These are phyloP conservation scores for Phytopythium montanum DNA, from an alignment of 352 stramenopile genomes.

Conservation along the genomic window DNA sequence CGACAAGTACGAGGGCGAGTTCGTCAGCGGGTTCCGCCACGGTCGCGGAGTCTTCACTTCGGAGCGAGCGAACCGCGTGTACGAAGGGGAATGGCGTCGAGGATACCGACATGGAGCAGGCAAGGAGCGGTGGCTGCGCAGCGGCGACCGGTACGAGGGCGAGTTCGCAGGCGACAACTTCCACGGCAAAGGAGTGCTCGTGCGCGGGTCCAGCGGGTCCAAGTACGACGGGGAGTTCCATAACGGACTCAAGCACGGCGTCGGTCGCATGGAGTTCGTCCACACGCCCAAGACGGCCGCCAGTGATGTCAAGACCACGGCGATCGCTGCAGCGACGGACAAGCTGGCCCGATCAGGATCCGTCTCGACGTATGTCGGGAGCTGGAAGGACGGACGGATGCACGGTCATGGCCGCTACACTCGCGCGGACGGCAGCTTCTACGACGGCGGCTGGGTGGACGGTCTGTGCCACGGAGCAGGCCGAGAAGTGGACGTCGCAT, in stretches of 20 bases:
- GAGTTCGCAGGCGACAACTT: slow-evolving; percentile 53
- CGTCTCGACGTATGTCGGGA: slow-evolving; percentile 41
- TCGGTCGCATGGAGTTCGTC: slow-evolving; percentile 60
- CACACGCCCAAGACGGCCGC: slow-evolving; percentile 1
- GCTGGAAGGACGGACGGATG: slow-evolving; percentile 65
- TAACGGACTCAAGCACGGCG: slow-evolving; percentile 44
- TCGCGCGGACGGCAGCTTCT: slow-evolving; percentile 51
- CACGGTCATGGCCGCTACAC: slow-evolving; percentile 68
- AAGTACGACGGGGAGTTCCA: slow-evolving; percentile 67
- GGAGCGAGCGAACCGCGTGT: slow-evolving; percentile 39
- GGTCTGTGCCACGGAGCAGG: slow-evolving; percentile 52
- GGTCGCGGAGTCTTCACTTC: slow-evolving; percentile 53
- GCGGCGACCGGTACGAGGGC: slow-evolving; percentile 59
- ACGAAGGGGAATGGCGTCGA: slow-evolving; percentile 58
- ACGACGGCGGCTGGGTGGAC: slow-evolving; percentile 61
- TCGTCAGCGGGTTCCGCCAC: slow-evolving; percentile 52
- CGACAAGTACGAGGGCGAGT: slow-evolving; percentile 66
- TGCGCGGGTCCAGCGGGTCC: slow-evolving; percentile 28
- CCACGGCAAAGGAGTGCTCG: slow-evolving; percentile 49
- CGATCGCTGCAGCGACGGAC: background rate
- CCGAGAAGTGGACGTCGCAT: slow-evolving; percentile 38
- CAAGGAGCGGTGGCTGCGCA: slow-evolving; percentile 51
- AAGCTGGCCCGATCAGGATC: background rate
- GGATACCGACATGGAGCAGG: slow-evolving; percentile 49
- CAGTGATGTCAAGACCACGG: slow-evolving; percentile 8